These are phyloP conservation scores for Colletotrichum sp. DNA, from an alignment of 2,329 filamentous ascomycete genomes.

Conservation along the genomic window DNA sequence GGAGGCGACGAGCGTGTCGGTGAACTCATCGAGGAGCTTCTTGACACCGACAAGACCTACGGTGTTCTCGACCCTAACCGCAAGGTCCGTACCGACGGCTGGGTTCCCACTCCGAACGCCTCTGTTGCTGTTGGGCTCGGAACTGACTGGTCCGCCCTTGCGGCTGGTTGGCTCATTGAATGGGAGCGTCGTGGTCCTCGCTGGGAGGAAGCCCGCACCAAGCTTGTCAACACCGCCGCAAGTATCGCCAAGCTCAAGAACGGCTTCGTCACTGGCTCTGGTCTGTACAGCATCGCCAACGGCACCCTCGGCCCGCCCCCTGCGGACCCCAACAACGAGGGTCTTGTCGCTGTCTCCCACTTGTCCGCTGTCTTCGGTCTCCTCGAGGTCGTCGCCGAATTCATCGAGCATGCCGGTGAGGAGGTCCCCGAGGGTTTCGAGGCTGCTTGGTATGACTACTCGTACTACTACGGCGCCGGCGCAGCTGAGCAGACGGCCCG, in stretches of 20 bases:
- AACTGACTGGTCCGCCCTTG: conserved; percentile 64
- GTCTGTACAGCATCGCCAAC: conserved; percentile 53
- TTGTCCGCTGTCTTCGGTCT: conserved; percentile 64
- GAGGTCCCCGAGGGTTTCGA: conserved; percentile 54
- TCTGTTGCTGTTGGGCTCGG: conserved; percentile 56
- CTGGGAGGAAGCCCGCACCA: conserved; percentile 56
- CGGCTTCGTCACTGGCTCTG: conserved; percentile 63
- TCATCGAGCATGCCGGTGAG: conserved; percentile 52
- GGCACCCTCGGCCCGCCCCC: conserved; percentile 57
- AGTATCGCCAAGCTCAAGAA: conserved; percentile 61
- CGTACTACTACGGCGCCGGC: conserved; percentile 59
- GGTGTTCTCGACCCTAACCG: conserved; percentile 59
- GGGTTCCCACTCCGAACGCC: conserved; percentile 46
- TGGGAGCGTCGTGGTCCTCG: conserved; percentile 61
- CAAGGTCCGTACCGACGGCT: conserved; percentile 61
- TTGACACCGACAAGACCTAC: conserved; percentile 59
- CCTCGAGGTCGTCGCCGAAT: conserved; percentile 60
- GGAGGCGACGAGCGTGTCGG: conserved; percentile 64
- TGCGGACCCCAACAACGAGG: conserved; percentile 55
- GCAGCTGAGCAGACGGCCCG: conserved; percentile 54
- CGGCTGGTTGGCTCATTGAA: conserved; percentile 62
- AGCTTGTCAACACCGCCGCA: conserved; percentile 51
- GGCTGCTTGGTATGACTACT: conserved; percentile 64
- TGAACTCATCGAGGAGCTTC: conserved; percentile 54
- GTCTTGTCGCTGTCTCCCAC: conserved; percentile 57